Evolutionary conservation across 805 yeast species (phyloP).

Genomic region (Suhomyces xylopsoci): DNA sequence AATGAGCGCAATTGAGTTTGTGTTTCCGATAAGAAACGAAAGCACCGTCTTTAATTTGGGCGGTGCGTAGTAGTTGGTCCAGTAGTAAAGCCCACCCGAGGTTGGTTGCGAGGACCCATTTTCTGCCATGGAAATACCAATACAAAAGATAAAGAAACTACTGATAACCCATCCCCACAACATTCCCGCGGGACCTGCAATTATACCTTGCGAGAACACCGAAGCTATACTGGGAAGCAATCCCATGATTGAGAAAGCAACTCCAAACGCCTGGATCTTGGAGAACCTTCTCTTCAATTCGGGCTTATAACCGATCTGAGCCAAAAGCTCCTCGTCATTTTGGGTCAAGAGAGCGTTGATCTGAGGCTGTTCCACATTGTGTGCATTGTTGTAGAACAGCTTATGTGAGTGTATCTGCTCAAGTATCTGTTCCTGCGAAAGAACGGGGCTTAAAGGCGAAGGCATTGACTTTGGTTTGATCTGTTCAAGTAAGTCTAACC

Average conservation of each 20-base stretch:
- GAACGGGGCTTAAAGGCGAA: constrained; percentile 4
- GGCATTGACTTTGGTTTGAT: background rate
- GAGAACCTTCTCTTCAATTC: constrained; percentile 28
- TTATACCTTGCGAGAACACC: constrained; percentile 20
- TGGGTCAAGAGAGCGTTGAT: constrained; percentile 20
- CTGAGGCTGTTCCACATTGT: constrained; percentile 26
- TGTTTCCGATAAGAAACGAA: constrained; percentile 25
- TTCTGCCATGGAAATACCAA: constrained; percentile 28
- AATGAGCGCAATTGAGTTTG: constrained; percentile 29
- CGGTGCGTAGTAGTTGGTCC: constrained; percentile 35
- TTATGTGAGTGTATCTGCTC: constrained; percentile 25
- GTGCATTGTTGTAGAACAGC: constrained; percentile 24
- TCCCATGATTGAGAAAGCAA: constrained; percentile 36
- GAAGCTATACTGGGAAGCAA: constrained; percentile 30
- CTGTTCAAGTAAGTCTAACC: background rate
- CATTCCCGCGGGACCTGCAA: constrained; percentile 30
- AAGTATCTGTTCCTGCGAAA: constrained; percentile 19
- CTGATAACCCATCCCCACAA: constrained; percentile 33
- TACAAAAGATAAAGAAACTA: constrained; percentile 22
- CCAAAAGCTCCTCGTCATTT: constrained; percentile 26
- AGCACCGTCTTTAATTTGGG: constrained; percentile 19
- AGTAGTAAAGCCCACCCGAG: constrained; percentile 32
- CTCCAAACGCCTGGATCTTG: constrained; percentile 32
- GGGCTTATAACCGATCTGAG: constrained; percentile 33
- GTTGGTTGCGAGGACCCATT: constrained; percentile 27